These are phyloP conservation scores for Globisporangium radiosum DNA, from an alignment of 352 stramenopile genomes.

Conservation along the genomic window DNA sequence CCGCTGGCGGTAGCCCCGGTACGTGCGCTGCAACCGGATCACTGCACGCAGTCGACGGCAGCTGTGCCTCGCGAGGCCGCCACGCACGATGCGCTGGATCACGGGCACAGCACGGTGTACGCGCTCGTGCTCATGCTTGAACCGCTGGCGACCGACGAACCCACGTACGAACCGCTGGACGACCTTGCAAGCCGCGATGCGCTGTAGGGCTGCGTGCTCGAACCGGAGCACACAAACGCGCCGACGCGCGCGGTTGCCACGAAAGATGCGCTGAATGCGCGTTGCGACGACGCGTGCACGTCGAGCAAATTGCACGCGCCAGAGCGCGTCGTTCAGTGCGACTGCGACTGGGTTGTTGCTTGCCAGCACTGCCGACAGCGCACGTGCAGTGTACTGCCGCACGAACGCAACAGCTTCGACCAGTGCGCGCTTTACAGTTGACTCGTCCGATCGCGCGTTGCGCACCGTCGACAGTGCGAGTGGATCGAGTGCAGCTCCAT, in stretches of 20 bases:
- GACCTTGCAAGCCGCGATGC: constrained; percentile 26
- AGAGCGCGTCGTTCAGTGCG: constrained; percentile 44
- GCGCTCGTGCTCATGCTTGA: constrained; percentile 22
- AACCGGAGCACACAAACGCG: constrained; percentile 30
- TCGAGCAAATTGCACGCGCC: constrained; percentile 53
- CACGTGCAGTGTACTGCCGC: not conserved
- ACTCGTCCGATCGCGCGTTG: not conserved
- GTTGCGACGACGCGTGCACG: constrained; percentile 43
- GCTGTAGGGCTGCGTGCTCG: constrained; percentile 28
- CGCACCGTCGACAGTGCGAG: too few species aligned
- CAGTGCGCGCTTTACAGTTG: not conserved
- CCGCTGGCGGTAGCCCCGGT: constrained; percentile 43
- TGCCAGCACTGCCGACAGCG: constrained; percentile 13
- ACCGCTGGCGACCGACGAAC: constrained; percentile 41
- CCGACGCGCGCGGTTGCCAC: constrained; percentile 49
- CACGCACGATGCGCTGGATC: constrained; percentile 50
- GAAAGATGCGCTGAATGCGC: constrained; percentile 59
- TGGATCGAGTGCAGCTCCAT: too few species aligned
- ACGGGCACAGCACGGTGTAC: constrained; percentile 36
- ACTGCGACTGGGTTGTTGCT: constrained; percentile 36
- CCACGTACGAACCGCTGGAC: constrained; percentile 53
- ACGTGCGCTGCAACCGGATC: constrained; percentile 48
- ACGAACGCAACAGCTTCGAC: not conserved
- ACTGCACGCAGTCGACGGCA: constrained; percentile 30
- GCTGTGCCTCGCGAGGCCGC: constrained; percentile 29